Evolutionary conservation across 225 moss, liverwort and hornwort species (phyloP).

Genomic region (Bryum argenteum): DNA sequence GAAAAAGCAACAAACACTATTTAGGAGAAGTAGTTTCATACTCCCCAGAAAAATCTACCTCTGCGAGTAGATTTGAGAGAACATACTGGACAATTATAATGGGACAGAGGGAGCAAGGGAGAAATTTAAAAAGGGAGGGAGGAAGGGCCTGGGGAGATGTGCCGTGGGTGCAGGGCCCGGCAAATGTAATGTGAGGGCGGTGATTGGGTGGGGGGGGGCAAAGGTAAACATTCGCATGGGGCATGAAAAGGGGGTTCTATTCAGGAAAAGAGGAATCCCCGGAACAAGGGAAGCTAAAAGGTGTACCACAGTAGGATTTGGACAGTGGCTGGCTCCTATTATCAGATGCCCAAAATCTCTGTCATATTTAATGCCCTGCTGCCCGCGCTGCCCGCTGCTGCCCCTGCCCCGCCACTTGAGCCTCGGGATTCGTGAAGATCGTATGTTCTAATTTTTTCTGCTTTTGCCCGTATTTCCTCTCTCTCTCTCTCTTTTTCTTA

Average conservation of each 20-base stretch:
- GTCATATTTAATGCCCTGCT: constrained; percentile 25
- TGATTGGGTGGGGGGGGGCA: not conserved
- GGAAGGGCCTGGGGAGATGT: not conserved
- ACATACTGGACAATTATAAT: too few species aligned
- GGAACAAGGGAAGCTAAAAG: constrained; percentile 25
- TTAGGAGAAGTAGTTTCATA: too few species aligned
- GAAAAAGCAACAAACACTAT: not conserved
- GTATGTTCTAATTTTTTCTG: constrained; percentile 28
- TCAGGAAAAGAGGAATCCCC: constrained; percentile 7
- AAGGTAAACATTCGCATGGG: not conserved
- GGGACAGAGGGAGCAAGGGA: not conserved
- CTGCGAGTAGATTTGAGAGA: too few species aligned
- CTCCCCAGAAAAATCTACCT: too few species aligned
- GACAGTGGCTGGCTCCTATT: not conserved
- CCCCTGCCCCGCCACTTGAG: not conserved
- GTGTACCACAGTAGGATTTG: constrained; percentile 4
- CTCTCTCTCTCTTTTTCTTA: too few species aligned
- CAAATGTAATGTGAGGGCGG: too few species aligned
- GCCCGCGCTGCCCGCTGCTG: too few species aligned
- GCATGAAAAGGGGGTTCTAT: not conserved
- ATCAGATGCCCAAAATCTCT: constrained; percentile 34
- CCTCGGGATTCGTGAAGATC: constrained; percentile 40
- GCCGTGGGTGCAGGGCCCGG: too few species aligned
- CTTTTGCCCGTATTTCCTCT: not conserved
- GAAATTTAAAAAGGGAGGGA: not conserved